Evolutionary conservation across 352 stramenopile genomes (phyloP).

Genomic region (Globisporangium heterothallicum): DNA sequence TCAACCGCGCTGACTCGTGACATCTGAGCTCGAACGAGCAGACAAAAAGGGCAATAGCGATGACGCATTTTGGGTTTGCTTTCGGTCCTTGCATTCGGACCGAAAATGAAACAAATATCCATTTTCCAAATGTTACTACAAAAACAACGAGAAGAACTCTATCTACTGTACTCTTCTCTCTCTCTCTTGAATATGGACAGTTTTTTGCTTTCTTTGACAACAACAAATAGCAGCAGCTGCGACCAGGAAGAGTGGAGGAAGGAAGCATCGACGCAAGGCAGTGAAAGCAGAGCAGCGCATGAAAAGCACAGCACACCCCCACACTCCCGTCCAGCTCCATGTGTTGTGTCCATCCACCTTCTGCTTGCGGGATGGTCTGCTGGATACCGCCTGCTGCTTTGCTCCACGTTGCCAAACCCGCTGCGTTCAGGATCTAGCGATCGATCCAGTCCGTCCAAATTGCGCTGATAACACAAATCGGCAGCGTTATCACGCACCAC

Average conservation of each 20-base stretch:
- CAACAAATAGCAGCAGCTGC: not conserved
- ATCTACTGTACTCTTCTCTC: conserved; percentile 4
- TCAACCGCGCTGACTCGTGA: too few relatives aligned
- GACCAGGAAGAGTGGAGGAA: not conserved
- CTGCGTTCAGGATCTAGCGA: conserved; percentile 10
- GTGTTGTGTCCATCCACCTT: not conserved
- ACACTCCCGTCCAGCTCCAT: not conserved
- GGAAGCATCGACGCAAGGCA: not conserved
- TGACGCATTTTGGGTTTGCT: not conserved
- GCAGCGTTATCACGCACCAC: not conserved
- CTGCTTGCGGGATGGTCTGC: not conserved
- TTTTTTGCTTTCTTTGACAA: conserved; percentile 2
- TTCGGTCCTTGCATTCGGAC: conserved; percentile 13
- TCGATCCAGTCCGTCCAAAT: conserved; percentile 6
- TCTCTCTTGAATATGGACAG: conserved; percentile 6
- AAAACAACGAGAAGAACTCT: conserved; percentile 3
- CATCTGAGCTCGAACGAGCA: too few relatives aligned
- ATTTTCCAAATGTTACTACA: conserved; percentile 1
- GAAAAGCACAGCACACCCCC: not conserved
- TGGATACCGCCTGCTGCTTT: not conserved
- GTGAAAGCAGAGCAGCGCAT: not conserved
- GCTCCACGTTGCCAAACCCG: conserved; percentile 1
- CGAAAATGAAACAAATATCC: conserved; percentile 3
- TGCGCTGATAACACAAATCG: not conserved
- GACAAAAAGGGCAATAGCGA: too few relatives aligned